Conservation (phyloP, 768 basidiomycete species). For the Mycena floridula region DNA sequence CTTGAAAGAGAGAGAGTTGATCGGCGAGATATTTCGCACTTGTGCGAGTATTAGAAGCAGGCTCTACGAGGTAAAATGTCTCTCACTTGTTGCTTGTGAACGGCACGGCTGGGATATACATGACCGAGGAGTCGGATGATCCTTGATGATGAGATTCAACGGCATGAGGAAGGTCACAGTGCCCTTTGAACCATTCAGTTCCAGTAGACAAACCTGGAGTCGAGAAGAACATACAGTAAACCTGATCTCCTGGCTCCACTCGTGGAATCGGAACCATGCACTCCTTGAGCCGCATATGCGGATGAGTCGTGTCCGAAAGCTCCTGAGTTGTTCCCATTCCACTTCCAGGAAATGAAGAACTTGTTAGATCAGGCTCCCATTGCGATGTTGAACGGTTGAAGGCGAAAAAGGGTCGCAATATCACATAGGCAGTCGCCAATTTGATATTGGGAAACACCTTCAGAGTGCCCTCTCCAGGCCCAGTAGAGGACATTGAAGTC, state of each 20-base stretch:
- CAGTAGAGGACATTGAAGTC: slow-evolving; percentile 47
- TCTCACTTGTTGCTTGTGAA: slow-evolving; percentile 46
- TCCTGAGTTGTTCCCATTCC: slow-evolving; percentile 50
- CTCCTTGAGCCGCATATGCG: slow-evolving; percentile 48
- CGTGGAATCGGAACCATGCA: slow-evolving; percentile 55
- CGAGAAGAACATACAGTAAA: slow-evolving; percentile 36
- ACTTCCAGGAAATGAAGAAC: slow-evolving; percentile 48
- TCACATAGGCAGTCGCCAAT: slow-evolving; percentile 51
- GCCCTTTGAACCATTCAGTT: slow-evolving; percentile 28
- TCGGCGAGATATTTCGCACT: slow-evolving; percentile 45
- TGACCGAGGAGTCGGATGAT: slow-evolving; percentile 42
- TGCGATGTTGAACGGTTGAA: slow-evolving; percentile 35
- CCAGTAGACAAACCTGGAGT: neutral
- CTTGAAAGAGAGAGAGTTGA: slow-evolving; percentile 39
- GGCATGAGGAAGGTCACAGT: slow-evolving; percentile 50
- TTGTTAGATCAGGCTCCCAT: slow-evolving; percentile 52
- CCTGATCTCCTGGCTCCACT: slow-evolving; percentile 61
- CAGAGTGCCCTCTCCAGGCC: slow-evolving; percentile 56
- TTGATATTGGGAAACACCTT: slow-evolving; percentile 53
- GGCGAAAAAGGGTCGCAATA: slow-evolving; percentile 62
- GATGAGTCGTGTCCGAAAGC: slow-evolving; percentile 49
- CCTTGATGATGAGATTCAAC: slow-evolving; percentile 47
- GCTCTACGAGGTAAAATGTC: too few species aligned
- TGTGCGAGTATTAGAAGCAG: slow-evolving; percentile 7
- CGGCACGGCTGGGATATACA: slow-evolving; percentile 52